Evolutionary conservation across 805 yeast species (phyloP).

Genomic region (Phaffomyces antillensis): DNA sequence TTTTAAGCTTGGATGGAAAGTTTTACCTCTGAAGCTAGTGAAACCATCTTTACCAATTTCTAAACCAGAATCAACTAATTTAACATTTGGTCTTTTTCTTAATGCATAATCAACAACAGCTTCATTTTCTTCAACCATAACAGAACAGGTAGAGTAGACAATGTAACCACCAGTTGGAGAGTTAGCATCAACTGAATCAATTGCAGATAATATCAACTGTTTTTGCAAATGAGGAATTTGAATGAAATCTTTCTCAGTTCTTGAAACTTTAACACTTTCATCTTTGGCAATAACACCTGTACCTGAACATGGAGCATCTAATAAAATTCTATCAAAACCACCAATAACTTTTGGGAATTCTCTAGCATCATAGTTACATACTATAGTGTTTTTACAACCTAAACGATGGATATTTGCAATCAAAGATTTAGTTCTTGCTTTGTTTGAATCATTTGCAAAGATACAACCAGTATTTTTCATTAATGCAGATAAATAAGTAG

Average conservation of each 20-base stretch:
- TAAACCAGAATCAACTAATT: slow-evolving; percentile 85
- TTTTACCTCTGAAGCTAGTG: slow-evolving; percentile 88
- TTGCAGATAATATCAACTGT: slow-evolving; percentile 87
- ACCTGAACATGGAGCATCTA: slow-evolving; percentile 99
- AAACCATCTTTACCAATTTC: slow-evolving; percentile 96
- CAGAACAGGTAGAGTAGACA: slow-evolving; percentile 97
- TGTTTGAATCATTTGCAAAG: slow-evolving; percentile 95
- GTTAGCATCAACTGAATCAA: slow-evolving; percentile 93
- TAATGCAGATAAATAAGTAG: slow-evolving; percentile 88
- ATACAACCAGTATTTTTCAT: slow-evolving; percentile 98
- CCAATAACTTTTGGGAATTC: slow-evolving; percentile 98
- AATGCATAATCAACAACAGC: slow-evolving; percentile 97
- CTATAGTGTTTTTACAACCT: slow-evolving; percentile 94
- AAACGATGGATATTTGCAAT: slow-evolving; percentile 96
- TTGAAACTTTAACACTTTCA: slow-evolving; percentile 84
- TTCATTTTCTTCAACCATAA: slow-evolving; percentile 97
- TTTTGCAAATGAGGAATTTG: slow-evolving; percentile 96
- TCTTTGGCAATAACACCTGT: slow-evolving; percentile 99
- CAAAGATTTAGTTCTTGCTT: slow-evolving; percentile 90
- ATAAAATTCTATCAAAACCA: slow-evolving; percentile 89
- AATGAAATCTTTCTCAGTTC: slow-evolving; percentile 94
- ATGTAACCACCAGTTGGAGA: slow-evolving; percentile 89
- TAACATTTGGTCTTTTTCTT: slow-evolving; percentile 93
- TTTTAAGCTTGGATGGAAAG: slow-evolving; percentile 66
- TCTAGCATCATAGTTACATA: slow-evolving; percentile 96